These are phyloP conservation scores for Cladosporium sp. DNA, from an alignment of 2,329 filamentous ascomycete genomes.

Conservation along the genomic window DNA sequence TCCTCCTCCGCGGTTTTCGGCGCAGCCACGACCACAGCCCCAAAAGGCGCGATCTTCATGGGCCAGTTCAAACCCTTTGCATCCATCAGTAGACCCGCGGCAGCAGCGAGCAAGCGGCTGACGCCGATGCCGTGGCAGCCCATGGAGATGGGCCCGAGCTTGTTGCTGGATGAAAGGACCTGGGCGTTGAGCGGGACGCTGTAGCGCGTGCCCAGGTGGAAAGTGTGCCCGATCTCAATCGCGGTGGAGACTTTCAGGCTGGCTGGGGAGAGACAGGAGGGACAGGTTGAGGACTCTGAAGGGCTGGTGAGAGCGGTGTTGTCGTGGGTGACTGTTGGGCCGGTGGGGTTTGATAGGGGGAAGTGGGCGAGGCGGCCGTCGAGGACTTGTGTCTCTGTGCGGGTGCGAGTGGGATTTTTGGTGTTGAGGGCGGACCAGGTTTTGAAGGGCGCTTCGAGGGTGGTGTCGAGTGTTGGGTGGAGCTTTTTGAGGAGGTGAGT, in stretches of 20 bases:
- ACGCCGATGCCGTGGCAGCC: constrained; percentile 96
- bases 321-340: constrained; percentile 4
- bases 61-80: constrained; percentile 83
- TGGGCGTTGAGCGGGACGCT: constrained; percentile 70
- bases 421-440: constrained; percentile 21
- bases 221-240: constrained; percentile 92
- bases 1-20: constrained; percentile 25
- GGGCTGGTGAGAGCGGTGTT: constrained; percentile 67
- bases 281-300: constrained; percentile 69
- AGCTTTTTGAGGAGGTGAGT: constrained; percentile 67
- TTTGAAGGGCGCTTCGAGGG: constrained; percentile 57
- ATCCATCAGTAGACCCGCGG: constrained; percentile 75
- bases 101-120: constrained; percentile 83
- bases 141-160: constrained; percentile 73
- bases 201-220: constrained; percentile 89
- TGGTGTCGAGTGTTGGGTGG: constrained; percentile 69
- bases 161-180: constrained; percentile 48
- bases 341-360: neutral
- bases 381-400: constrained; percentile 21
- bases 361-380: constrained; percentile 22
- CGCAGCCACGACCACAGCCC: constrained; percentile 65
- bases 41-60: constrained; percentile 79
- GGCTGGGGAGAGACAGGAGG: constrained; percentile 63
- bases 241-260: constrained; percentile 68
- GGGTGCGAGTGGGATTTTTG: constrained; percentile 24